phyloP scores from a whole-genome alignment of 2,329 filamentous ascomycete species.

The Phaeophleospora eucalypticola region DNA sequence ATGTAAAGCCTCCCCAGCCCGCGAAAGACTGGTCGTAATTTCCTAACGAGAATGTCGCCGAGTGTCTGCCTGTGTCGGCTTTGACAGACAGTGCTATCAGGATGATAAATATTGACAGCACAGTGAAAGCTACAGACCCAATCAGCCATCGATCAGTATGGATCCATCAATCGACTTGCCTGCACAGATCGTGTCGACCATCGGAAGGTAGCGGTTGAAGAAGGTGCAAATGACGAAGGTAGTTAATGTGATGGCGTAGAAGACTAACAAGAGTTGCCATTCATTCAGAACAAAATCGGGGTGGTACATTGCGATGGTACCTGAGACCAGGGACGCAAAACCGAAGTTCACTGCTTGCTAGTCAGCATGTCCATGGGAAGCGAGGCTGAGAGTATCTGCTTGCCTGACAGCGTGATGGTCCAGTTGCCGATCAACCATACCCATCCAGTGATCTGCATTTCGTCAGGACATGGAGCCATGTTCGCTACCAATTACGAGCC shows the following conservation, averaged over 20 bases:
- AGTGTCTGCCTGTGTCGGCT: conserved; percentile 52
- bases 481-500: neutral
- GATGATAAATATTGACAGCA: conserved; percentile 54
- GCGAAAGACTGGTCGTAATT: conserved; percentile 54
- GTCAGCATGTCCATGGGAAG: conserved; percentile 34
- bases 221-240: conserved; percentile 64
- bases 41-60: conserved; percentile 48
- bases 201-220: conserved; percentile 63
- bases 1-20: conserved; percentile 58
- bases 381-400: neutral
- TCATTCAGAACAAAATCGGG: conserved; percentile 49
- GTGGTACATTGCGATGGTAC: conserved; percentile 51
- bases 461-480: neutral
- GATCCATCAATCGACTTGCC: neutral
- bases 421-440: conserved; percentile 72
- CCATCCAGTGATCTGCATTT: conserved; percentile 62
- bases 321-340: conserved; percentile 48
- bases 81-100: conserved; percentile 54
- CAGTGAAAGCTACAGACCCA: conserved; percentile 49
- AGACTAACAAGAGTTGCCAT: conserved; percentile 69
- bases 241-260: conserved; percentile 63
- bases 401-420: conserved; percentile 73
- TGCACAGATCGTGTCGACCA: conserved; percentile 55
- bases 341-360: conserved; percentile 78
- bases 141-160: neutral